Evolutionary conservation across 257 asterid species (phyloP), one percentile per base, ranked within the genome.

Genomic region (Leptodermis oblonga): DNA sequence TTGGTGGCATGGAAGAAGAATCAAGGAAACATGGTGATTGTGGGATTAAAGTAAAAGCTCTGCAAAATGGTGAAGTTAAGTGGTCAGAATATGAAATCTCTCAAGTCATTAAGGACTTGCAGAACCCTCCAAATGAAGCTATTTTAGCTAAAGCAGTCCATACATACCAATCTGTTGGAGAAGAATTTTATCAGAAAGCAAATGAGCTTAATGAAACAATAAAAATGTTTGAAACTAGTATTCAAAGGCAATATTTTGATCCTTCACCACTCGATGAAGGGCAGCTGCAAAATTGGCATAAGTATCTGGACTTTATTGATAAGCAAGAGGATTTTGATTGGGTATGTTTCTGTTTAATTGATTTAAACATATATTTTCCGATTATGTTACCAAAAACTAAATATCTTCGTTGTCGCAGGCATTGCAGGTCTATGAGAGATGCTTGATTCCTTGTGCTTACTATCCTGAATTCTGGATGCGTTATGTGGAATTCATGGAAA

Each of bases 381-480:
- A 69, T 55, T 64, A 62, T 66, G 25, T 67, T n/a, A 55, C 60
- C 61, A 23, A 60, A 63, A 70, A 53, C 51, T 61, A 48, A 49
- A 62, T 62, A 36, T 37, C 59, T 17, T 69, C 46, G 9, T 66
- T 41, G 70, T 70, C 53, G 68, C 90, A 92, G 98, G 87, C 87
- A 28, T 80, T 87, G 74, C 86, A 86, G 73, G 82, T 92, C 73
- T 92, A 87, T 39, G 98, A 92, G 76, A 86, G 98, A 81, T 92
- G 98, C 85, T 86, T 92, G 86, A 86, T 92, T 70, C 83, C 98
- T 34, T 92, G 98, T 74, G 95, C 98, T 41, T 79, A 77, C 77
- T 90, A 87, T 73, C 92, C 96, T 53, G 98, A 92, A 72, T 90
- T 86, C 79, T 90, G 98, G 97, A 82, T 88, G 82, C 95, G 97